Evolutionary conservation across 1,139 yeast species (phyloP).

Genomic region (Hansenula lynferdii): DNA sequence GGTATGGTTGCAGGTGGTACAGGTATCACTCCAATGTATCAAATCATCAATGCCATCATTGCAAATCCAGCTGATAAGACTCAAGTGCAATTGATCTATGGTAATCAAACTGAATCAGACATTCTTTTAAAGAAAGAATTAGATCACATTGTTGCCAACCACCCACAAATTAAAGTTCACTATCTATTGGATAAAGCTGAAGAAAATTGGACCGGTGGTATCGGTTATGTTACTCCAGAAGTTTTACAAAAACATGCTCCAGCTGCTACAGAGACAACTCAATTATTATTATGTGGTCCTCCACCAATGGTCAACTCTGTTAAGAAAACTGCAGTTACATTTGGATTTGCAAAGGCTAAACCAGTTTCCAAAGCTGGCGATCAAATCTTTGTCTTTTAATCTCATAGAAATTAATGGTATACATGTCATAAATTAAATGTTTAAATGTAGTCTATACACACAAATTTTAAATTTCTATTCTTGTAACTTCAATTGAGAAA

Average conservation of each 20-base stretch:
- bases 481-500: constrained; percentile 27
- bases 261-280: constrained; percentile 52
- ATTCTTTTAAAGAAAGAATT: constrained; percentile 76
- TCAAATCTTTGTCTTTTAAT: constrained; percentile 81
- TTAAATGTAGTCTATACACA: neutral
- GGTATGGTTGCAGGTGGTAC: constrained; percentile 97
- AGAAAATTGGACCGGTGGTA: constrained; percentile 71
- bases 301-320: constrained; percentile 80
- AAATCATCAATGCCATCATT: constrained; percentile 77
- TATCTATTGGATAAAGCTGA: constrained; percentile 79
- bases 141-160: constrained; percentile 61
- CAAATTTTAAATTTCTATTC: constrained; percentile 4
- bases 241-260: constrained; percentile 66
- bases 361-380: constrained; percentile 92
- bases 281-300: constrained; percentile 91
- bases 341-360: constrained; percentile 85
- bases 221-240: constrained; percentile 80
- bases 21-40: constrained; percentile 93
- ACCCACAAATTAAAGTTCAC: constrained; percentile 59
- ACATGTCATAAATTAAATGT: neutral
- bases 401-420: neutral
- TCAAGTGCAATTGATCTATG: constrained; percentile 66
- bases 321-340: constrained; percentile 78
- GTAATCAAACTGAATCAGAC: constrained; percentile 74
- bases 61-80: constrained; percentile 70